phyloP scores from a whole-genome alignment of 306 rosid species.

The Rosa rugosa region DNA sequence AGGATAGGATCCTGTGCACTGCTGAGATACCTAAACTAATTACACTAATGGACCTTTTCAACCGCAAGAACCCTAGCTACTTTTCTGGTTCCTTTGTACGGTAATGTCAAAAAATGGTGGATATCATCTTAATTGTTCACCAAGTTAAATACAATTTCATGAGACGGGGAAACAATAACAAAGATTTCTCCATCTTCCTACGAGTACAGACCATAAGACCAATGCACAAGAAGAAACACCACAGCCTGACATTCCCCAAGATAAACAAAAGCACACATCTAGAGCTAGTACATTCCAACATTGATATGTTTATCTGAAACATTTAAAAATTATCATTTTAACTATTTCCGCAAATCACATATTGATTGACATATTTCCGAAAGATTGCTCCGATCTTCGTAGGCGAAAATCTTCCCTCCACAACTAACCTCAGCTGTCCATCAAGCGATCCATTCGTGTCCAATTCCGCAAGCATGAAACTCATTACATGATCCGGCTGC shows the following conservation, averaged over 20 bases:
- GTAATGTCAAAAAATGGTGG: background rate
- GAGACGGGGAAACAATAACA: background rate
- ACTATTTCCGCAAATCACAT: no score
- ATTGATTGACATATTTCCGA: conserved; percentile 82
- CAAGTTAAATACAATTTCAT: background rate
- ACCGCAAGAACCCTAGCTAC: background rate
- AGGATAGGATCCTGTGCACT: no score
- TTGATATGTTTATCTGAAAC: background rate
- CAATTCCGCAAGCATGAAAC: conserved; percentile 85
- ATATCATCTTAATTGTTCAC: background rate
- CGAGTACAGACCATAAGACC: background rate
- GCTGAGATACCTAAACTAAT: background rate
- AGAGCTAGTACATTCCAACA: background rate
- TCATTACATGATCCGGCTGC: conserved; percentile 95
- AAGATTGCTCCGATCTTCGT: conserved; percentile 87
- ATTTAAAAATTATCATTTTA: no score
- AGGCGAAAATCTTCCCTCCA: conserved; percentile 94
- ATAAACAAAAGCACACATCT: background rate
- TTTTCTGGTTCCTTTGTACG: no score
- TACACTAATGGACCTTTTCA: background rate
- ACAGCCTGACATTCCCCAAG: background rate
- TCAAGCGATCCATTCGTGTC: conserved; percentile 97
- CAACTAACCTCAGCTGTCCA: conserved; percentile 88
- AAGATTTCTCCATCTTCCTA: background rate
- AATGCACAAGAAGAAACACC: background rate